Conservation (phyloP, 768 basidiomycete genomes). For the Agaricus bisporus region DNA sequence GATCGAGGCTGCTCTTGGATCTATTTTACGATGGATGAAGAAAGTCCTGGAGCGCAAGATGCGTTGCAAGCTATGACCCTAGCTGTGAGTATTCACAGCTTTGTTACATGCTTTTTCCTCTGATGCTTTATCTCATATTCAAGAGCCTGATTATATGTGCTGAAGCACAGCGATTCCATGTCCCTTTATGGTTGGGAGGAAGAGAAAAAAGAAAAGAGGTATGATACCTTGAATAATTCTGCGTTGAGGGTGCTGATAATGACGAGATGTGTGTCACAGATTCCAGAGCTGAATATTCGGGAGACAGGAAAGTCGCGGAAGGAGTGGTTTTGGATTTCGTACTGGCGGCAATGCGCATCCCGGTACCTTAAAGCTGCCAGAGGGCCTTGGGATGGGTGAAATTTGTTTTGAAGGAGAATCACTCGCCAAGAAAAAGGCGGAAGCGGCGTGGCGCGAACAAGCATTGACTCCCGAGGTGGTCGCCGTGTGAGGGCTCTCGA, state of each 20-base stretch:
- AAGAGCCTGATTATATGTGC: conserved; percentile 50
- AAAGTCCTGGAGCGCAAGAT: conserved; percentile 20
- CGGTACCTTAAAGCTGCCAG: conserved; percentile 68
- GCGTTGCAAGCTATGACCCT: conserved; percentile 40
- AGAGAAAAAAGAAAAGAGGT: neutral
- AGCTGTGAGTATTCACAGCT: conserved; percentile 47
- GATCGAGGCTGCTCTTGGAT: conserved; percentile 61
- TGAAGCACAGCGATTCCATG: conserved; percentile 35
- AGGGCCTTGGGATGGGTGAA: conserved; percentile 18
- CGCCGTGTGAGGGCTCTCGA: too few species aligned
- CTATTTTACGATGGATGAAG: conserved; percentile 31
- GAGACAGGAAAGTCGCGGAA: conserved; percentile 70
- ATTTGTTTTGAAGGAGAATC: too few species aligned
- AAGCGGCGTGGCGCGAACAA: too few species aligned
- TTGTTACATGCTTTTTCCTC: conserved; percentile 65
- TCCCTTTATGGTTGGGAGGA: neutral
- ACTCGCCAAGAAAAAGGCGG: too few species aligned
- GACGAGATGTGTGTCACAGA: conserved; percentile 52
- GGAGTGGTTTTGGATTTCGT: conserved; percentile 61
- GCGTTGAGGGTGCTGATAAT: conserved; percentile 53
- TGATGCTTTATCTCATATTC: conserved; percentile 59
- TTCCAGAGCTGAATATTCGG: conserved; percentile 65
- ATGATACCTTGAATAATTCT: conserved; percentile 43
- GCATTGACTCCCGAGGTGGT: too few species aligned
- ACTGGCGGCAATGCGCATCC: conserved; percentile 59